Evolutionary conservation across 495 filamentous ascomycete genomes (phyloP), one percentile per base, ranked within the genome.

Genomic region (Aspergillus steynii): DNA sequence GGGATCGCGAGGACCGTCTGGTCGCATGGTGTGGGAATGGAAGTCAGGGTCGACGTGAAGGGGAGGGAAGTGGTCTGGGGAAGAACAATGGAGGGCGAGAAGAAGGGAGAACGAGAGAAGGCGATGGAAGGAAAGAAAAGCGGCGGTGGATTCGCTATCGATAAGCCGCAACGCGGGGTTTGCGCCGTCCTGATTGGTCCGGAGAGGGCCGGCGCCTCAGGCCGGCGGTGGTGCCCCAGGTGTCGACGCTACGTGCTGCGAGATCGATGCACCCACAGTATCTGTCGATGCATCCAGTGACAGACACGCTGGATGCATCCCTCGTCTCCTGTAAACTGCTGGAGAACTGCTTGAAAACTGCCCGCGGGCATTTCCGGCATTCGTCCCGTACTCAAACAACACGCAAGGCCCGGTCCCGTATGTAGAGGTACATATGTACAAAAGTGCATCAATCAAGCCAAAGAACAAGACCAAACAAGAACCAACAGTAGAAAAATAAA

Each of bases 1-100:
- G 46, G 80, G 74, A 47, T 85, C 85, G 64, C 89, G 88, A 63
- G 78, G 78, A 57, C 62, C 71, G 62, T 75, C 68, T 58, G 75
- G 73, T 31, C 68, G 69, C 76, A 82, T 81, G 59, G 29, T 68
- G 29, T 6, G 10, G 51, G 27, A 5, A 15, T 3, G 48, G 31
- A 15, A 29, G 46, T 42, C 45, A 25, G 29, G 29, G 3, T 14
- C 28, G 9, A 29, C 37, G 10, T 45, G 53, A 15, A 50, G 32
- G 59, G 45, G 47, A 29, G 8, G 48, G 48, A 14, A 45, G 56
- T 12, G 37, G n/a, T 28, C 5, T 27, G 25, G 29, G 56, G 1
- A 45, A 50, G 47, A 37, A 32, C 14, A 31, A 34, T 31, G 8
- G 53, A 31, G 28, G n/a, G 29, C 15, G n/a, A 12, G 48, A 12